Base-by-base conservation (phyloP, 495 filamentous ascomycete species). In the Jackrogersella multiformis region DNA sequence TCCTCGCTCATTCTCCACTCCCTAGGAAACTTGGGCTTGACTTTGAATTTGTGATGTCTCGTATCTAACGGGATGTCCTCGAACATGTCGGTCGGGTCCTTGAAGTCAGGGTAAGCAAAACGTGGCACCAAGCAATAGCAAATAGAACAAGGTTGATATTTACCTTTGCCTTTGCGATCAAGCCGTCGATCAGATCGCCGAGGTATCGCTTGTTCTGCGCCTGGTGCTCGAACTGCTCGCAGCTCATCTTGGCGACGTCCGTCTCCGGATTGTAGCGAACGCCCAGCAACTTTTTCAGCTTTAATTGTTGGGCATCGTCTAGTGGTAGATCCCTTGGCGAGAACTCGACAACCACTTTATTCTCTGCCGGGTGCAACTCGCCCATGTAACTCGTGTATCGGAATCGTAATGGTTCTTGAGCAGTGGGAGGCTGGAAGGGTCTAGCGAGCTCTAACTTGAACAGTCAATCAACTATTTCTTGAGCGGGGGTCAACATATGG, bases 311-410 rank as follows among this genome's bases (percentile, higher is more conserved):
- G 6, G 77, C 73, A 36, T 85, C 81, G 39, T 81, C 86, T 32
- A 98, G 84, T 48, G 82, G 78, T 64, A 86, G 69, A 76, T 97
- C 93, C 38, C 71, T 66, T 12, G 91, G 87, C 63, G 80, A 84
- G 71, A 98, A 95, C 75, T 97, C 92, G 24, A 97, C 86, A 5
- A 97, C 94, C 24, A 99, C 92, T 80, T 99, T 99, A 54, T 87
- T 85, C 74, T 93, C 90, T 10, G 93, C 92, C 0, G 96, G 94
- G 77, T 98, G 96, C 53, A 88, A 77, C 77, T 99, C 95, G 64
- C 96, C 96, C 85, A 98, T 87, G 78, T 97, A 97, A 45, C 88
- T 91, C n/a, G 96, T 98, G 79, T 97, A 97, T 71, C 95, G 89
- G 84, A 97, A 99, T 64, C 95, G 89, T 51, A 99, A 85, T 5